Evolutionary conservation across 2,329 filamentous ascomycete species (phyloP), one percentile per base, ranked within the genome.

Genomic region (Apiospora sp.): DNA sequence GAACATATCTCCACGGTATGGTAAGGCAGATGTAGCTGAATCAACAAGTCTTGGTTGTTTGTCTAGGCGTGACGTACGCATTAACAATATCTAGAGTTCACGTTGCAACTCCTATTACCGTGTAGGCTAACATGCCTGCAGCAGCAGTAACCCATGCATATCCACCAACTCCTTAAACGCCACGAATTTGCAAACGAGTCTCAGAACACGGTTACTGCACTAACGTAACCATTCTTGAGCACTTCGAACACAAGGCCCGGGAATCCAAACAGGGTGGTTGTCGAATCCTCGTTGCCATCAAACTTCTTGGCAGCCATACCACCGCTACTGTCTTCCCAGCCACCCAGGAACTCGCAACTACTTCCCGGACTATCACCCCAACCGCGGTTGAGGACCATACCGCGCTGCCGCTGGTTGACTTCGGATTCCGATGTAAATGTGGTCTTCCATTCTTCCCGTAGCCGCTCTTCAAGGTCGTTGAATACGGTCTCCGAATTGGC

Each of bases 221-320:
- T 97, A 34, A 99, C 93, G 74, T 91, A 92, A 4, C 94, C 95
- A 80, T 97, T 98, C 90, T 94, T 95, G 82, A 98, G 84, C 41
- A 99, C 96, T 84, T 99, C 96, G 84, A 99, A 98, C 67, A 98
- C 91, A 82, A 98, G 84, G 0, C 96, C 96, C 0, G 96, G 96
- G 79, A 98, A 98, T 1, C 96, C 95, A 84, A 94, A 98, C 41
- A 99, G 83, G 74, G 95, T 96, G 22, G 95, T 98, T 72, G 89
- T 91, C 73, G 89, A 89, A 76, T 91, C 89, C 51, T 88, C 87
- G 64, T 81, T 86, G 3, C 86, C 83, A 67, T 87, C 92, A 80
- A 82, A 86, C 80, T 82, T 88, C 84, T 83, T 90, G 19, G 84
- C 84, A 77, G 82, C 82, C 75, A 83, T 77, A 79, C 82, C 82